Evolutionary conservation across 345 rosid genomes (phyloP).

Genomic region (Aegle marmelos): DNA sequence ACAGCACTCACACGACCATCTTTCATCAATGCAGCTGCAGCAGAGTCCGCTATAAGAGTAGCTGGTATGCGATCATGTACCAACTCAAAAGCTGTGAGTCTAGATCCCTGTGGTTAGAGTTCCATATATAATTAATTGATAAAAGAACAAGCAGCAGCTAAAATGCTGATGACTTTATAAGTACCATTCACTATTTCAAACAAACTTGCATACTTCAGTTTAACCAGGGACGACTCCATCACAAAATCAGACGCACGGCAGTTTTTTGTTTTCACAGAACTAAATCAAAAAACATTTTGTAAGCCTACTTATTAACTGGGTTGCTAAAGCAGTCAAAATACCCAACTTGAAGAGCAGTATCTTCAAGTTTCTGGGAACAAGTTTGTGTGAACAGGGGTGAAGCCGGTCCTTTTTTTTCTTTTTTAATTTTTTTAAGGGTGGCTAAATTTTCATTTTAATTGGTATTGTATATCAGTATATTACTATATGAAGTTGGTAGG

Average conservation of each 20-base stretch:
- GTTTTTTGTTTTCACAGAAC: not conserved
- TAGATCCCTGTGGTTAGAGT: conserved; percentile 63
- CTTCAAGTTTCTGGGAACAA: too few relatives aligned
- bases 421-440: too few relatives aligned
- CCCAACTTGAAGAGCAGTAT: not conserved
- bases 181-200: not conserved
- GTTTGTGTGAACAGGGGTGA: too few relatives aligned
- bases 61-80: conserved; percentile 90
- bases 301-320: not conserved
- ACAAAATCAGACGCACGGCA: not conserved
- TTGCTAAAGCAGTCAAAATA: not conserved
- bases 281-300: not conserved
- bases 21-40: conserved; percentile 93
- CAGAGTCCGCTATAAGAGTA: conserved; percentile 86
- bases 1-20: conserved; percentile 71
- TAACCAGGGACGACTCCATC: not conserved
- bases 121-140: not conserved
- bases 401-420: too few relatives aligned
- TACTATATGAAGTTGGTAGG: too few relatives aligned
- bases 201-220: not conserved
- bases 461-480: too few relatives aligned
- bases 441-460: too few relatives aligned
- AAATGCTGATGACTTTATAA: not conserved
- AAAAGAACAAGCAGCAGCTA: not conserved
- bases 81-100: conserved; percentile 94